Base-by-base conservation (phyloP, 352 stramenopile genomes). In the Globisporangium nodosum region DNA sequence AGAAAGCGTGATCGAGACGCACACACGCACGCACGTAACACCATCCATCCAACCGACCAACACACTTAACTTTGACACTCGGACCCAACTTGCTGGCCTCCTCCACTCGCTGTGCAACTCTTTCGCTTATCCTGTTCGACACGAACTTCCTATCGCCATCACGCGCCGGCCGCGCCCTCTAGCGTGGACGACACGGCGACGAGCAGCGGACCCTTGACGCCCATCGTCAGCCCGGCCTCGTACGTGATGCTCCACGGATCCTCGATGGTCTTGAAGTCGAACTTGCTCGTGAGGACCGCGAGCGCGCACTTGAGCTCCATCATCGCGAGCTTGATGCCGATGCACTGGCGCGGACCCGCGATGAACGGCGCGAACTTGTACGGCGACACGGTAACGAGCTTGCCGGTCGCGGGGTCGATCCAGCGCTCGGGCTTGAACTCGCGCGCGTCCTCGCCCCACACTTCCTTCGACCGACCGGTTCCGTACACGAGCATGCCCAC, bases 321-420 rank as follows among this genome's bases (percentile, higher is more conserved):
- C 39, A 83, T 46, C 8, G 74, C 77, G 58, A 87, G 27, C 27
- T 39, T 79, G 72, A 82, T 80, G 21, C 78, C 82, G 24, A 90
- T 65, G 58, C 78, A 92, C 52, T 70, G 71, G 6, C 74, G 76
- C 11, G 71, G 73, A 0, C 80, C 82, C 8, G 64, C 74, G 5
- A 83, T 54, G 60, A 92, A 90, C n/a, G 65, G 68, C 0, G 72
- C 60, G 50, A 77, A 84, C 55, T 81, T 70, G 62, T 76, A 53
- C 13, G 49, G 49, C 27, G 49, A 53, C 5, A 53, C 30, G 5
- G 27, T 3, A 1, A 40, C 5, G 27, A 53, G 49, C 49, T 77
- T 85, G 16, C 58, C 63, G 0, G 67, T 81, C 6, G 59, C 48
- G 0, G 63, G n/a, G 47, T 43, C 37, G n/a, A 85, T 46, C 68